Evolutionary conservation across 2,329 filamentous ascomycete species (phyloP), one percentile per base, ranked within the genome.

Genomic region (Stagonosporopsis chrysanthemi): DNA sequence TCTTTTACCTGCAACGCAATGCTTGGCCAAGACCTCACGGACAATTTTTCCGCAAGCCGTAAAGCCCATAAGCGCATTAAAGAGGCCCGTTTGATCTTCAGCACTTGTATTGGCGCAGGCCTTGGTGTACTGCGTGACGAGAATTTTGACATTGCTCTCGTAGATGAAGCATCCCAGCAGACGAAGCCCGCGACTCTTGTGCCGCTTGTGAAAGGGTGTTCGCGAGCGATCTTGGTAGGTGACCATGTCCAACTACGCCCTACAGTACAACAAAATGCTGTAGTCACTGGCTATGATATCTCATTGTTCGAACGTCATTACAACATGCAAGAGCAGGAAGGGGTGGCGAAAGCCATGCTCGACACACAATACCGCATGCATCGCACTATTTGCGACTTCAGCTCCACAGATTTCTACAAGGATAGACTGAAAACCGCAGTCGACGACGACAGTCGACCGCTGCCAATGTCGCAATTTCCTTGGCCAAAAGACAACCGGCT

Each of bases 161-260:
- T 82, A 4, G 79, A 81, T 52, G 79, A 82, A 67, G 80, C 80
- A 6, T 82, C 80, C 2, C 80, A 82, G 56, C 78, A 78, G 52
- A 81, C 78, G 0, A 80, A 82, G 54, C 75, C 79, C 28, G 43
- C 52, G 15, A 61, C 55, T 6, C 58, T 63, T 12, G 47, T 66
- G 15, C 64, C 64, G 17, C 50, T 67, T n/a, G 71, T 77, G 9
- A 81, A 80, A 51, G 77, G 78, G 0, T 80, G 79, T 45, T 56
- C 66, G n/a, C 76, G 75, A 44, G 79, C 75, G 1, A 73, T 81
- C 2, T 61, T 82, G 0, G 79, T 82, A 1, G 80, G 79, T 0
- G 80, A 82, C 45, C 79, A 82, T 61, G 78, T 81, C 1, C 79
- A 82, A 56, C 74, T 82, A 4, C 72, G 78, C 15, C 78, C 80